Conservation (phyloP, 169 alveolate species). For the Eimeria falciformis region DNA sequence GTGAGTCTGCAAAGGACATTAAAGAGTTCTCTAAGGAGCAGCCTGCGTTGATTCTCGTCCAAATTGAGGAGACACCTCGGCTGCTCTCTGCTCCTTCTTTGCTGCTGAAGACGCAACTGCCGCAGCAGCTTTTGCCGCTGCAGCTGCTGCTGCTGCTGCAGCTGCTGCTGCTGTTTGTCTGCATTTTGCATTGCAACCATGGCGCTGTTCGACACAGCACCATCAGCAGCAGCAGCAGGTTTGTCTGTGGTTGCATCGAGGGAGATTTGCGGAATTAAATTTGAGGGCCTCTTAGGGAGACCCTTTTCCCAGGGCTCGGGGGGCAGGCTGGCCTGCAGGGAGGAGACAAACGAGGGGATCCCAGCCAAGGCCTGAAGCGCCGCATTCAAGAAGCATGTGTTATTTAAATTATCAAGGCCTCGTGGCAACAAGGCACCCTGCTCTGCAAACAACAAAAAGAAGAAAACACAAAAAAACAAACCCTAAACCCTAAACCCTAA, state of each 20-base stretch:
- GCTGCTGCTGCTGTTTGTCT: conserved; percentile 18
- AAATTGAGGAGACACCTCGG: conserved; percentile 49
- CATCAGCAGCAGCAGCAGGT: conserved; percentile 2
- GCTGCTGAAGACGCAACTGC: conserved; percentile 60
- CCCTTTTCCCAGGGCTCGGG: conserved; percentile 30
- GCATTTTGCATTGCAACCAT: conserved; percentile 36
- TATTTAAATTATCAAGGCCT: conserved; percentile 59
- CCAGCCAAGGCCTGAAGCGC: conserved; percentile 70
- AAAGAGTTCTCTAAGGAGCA: conserved; percentile 64
- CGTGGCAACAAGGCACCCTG: conserved; percentile 59
- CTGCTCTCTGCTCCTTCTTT: conserved; percentile 55
- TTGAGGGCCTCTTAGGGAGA: background rate
- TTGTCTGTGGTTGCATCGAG: background rate
- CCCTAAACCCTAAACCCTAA: background rate
- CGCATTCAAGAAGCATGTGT: conserved; percentile 60
- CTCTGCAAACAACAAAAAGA: background rate
- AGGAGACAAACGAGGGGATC: conserved; percentile 63
- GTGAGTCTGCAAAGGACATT: conserved; percentile 65
- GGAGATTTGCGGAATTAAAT: background rate
- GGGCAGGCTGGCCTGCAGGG: conserved; percentile 52
- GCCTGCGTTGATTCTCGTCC: conserved; percentile 49
- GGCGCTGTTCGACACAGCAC: conserved; percentile 51
- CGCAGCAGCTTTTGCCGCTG: conserved; percentile 43
- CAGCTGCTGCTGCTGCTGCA: conserved; percentile 24
- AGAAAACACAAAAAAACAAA: background rate